These are phyloP conservation scores for Sclerotinia subarctica DNA, from an alignment of 2,329 filamentous ascomycete species.

Conservation along the genomic window DNA sequence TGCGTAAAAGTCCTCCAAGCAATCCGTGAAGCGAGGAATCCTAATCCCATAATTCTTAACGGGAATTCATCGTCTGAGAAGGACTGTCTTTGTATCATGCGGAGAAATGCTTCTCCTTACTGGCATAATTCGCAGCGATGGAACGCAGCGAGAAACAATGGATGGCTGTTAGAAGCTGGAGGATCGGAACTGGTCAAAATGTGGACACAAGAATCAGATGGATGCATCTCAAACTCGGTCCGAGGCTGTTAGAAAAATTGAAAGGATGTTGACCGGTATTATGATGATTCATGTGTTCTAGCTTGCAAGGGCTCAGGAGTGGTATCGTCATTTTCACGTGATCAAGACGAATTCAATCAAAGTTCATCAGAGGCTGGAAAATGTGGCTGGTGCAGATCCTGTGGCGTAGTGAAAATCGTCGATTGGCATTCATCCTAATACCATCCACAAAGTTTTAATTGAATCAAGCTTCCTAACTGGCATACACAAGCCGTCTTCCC, in stretches of 20 bases:
- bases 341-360: not conserved
- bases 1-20: not conserved
- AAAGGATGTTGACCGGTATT: not conserved
- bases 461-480: too few species aligned
- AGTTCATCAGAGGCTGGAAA: not conserved
- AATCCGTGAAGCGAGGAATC: not conserved
- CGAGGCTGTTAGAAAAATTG: not conserved
- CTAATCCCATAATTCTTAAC: not conserved
- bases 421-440: not conserved
- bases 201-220: not conserved
- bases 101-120: too few species aligned
- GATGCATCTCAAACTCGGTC: not conserved
- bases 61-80: too few species aligned
- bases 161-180: not conserved
- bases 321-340: not conserved
- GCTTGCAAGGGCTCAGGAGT: not conserved
- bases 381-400: not conserved
- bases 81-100: too few species aligned
- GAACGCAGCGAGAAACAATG: not conserved
- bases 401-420: not conserved
- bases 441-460: too few species aligned
- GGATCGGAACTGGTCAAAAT: not conserved
- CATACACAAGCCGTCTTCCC: too few species aligned
- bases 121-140: too few species aligned
- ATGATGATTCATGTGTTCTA: not conserved